These are phyloP conservation scores for Piper betle DNA, from an alignment of 164 flowering plant genomes.

Conservation along the genomic window DNA sequence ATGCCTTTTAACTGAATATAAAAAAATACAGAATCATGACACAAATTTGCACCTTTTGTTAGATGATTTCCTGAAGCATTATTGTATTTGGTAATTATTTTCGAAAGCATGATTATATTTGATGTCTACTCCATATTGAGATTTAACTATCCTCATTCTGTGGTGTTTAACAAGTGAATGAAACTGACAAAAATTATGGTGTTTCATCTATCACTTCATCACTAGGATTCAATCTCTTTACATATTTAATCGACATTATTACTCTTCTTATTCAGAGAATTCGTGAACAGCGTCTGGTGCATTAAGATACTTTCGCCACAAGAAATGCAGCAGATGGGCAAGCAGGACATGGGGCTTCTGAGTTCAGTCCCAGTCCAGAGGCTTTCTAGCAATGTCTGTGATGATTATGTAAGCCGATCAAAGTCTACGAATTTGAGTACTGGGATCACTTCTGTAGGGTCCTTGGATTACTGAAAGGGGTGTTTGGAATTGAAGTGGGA, in stretches of 20 bases:
- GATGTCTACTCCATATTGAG: neutral
- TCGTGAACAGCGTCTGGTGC: constrained; percentile 81
- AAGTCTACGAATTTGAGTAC: constrained; percentile 43
- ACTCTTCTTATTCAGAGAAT: constrained; percentile 53
- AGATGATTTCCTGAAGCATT: too few relatives aligned
- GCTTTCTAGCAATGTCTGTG: constrained; percentile 45
- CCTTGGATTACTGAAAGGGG: constrained; percentile 40
- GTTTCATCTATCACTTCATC: neutral
- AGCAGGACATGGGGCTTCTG: constrained; percentile 51
- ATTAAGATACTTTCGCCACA: constrained; percentile 92
- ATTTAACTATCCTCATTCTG: neutral
- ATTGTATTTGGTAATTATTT: too few relatives aligned
- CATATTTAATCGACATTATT: neutral
- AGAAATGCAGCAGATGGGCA: constrained; percentile 87
- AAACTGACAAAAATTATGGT: neutral
- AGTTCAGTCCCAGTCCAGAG: constrained; percentile 46
- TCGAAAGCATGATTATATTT: neutral
- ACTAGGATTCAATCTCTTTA: neutral
- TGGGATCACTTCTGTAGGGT: constrained; percentile 60
- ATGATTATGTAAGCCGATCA: constrained; percentile 37
- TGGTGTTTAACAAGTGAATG: neutral
- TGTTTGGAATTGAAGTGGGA: constrained; percentile 3
- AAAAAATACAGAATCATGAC: too few relatives aligned
- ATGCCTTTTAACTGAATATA: neutral
- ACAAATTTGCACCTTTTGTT: too few relatives aligned